Evolutionary conservation across 768 basidiomycete genomes (phyloP).

Genomic region (Fomitopsis serialis): DNA sequence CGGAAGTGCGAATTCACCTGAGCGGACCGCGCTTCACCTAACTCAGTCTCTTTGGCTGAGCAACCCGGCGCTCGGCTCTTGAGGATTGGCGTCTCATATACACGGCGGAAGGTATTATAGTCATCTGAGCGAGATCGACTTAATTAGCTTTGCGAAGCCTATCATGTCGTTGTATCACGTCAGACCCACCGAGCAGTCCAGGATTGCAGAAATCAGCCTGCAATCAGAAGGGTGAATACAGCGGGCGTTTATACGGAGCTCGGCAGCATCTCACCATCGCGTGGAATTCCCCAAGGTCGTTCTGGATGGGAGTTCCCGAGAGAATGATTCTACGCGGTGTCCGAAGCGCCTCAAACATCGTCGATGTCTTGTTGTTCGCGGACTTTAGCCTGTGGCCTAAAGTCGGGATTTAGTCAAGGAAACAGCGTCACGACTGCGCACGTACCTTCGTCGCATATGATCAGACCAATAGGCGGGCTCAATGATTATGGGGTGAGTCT

Average conservation of each 20-base stretch:
- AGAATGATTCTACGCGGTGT: conserved; percentile 81
- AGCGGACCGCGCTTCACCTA: conserved; percentile 72
- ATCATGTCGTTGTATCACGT: neutral
- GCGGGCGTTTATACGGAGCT: neutral
- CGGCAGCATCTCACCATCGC: conserved; percentile 65
- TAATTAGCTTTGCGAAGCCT: neutral
- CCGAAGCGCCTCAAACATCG: conserved; percentile 74
- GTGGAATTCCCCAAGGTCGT: conserved; percentile 93
- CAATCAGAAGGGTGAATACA: neutral
- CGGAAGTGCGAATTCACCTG: conserved; percentile 45
- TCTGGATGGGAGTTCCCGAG: conserved; percentile 96
- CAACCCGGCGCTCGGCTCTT: conserved; percentile 79
- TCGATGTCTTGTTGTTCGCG: conserved; percentile 83
- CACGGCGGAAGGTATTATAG: conserved; percentile 66
- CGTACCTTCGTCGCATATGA: conserved; percentile 92
- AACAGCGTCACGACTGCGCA: neutral
- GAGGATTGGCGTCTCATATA: conserved; percentile 86
- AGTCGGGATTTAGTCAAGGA: neutral
- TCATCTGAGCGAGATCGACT: conserved; percentile 47
- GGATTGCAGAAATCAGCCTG: conserved; percentile 95
- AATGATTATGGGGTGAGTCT: neutral
- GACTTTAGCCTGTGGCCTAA: conserved; percentile 90
- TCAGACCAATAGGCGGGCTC: conserved; percentile 87
- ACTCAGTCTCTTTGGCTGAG: conserved; percentile 61
- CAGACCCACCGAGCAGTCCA: conserved; percentile 64